phyloP scores from a whole-genome alignment of 441 rosid genomes.

The California macrophylla region DNA sequence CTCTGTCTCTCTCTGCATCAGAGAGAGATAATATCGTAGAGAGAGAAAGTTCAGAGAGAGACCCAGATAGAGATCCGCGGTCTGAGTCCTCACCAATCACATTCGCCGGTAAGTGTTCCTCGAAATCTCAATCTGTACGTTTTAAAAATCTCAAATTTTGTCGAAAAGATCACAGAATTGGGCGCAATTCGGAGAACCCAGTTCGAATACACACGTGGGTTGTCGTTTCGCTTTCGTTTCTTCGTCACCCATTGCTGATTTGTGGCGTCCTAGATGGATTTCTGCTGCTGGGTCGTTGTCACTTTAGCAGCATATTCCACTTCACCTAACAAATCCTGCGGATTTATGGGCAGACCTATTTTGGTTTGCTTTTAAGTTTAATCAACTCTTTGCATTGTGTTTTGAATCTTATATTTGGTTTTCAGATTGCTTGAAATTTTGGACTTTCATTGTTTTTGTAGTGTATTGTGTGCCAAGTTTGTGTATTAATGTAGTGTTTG shows the following conservation, averaged over 20 bases:
- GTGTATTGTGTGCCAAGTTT: conserved; percentile 3
- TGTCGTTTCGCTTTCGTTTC: conserved; percentile 16
- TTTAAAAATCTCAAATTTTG: background rate
- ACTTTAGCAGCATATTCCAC: conserved; percentile 11
- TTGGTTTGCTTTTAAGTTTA: conserved; percentile 50
- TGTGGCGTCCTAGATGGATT: background rate
- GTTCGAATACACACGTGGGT: conserved; percentile 12
- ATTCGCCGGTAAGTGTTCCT: background rate
- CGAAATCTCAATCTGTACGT: conserved; percentile 1
- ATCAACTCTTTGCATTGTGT: conserved; percentile 28
- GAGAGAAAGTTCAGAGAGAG: conserved; percentile 1
- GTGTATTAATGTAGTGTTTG: background rate
- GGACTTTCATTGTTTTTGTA: conserved; percentile 13
- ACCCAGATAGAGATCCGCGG: conserved; percentile 4
- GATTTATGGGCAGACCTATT: background rate
- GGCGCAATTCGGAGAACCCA: conserved; percentile 1
- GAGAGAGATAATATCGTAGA: background rate
- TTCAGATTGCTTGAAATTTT: background rate
- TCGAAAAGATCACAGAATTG: background rate
- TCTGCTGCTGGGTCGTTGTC: conserved; percentile 18
- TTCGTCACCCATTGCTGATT: conserved; percentile 3
- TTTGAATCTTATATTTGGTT: background rate
- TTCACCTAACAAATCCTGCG: conserved; percentile 16
- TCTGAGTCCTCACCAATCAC: background rate
- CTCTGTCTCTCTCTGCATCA: conserved; percentile 3